A percentile compares a stretch with the other conserved stretches of the same genome.
These are phyloP conservation scores for Magnusiomyces clavatus DNA, from an alignment of 1,139 yeast species.

Conservation along the genomic window DNA sequence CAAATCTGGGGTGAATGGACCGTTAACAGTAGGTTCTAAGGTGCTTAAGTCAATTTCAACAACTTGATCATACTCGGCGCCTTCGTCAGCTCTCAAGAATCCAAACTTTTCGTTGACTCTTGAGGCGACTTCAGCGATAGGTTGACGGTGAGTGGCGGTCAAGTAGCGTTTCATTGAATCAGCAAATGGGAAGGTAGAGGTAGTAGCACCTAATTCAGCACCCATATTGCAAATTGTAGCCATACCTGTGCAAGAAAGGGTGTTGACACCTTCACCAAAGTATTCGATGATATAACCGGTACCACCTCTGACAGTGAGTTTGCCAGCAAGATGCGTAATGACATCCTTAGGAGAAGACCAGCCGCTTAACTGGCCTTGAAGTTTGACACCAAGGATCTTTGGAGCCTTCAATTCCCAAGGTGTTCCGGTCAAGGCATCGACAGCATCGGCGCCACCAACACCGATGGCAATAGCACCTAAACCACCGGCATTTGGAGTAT, in stretches of 20 bases:
- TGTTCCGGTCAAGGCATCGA: slow-evolving; percentile 92
- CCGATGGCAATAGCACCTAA: slow-evolving; percentile 96
- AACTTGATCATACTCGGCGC: slow-evolving; percentile 76
- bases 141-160: slow-evolving; percentile 69
- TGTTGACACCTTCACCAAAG: slow-evolving; percentile 85
- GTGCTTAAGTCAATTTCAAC: slow-evolving; percentile 68
- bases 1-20: slow-evolving; percentile 93
- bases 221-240: slow-evolving; percentile 99
- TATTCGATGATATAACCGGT: slow-evolving; percentile 94
- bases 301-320: slow-evolving; percentile 92
- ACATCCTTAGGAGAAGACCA: slow-evolving; percentile 98
- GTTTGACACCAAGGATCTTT: slow-evolving; percentile 79
- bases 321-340: slow-evolving; percentile 83
- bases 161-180: slow-evolving; percentile 79
- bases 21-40: slow-evolving; percentile 85
- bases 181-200: slow-evolving; percentile 93
- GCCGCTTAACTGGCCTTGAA: slow-evolving; percentile 77
- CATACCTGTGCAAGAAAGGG: slow-evolving; percentile 95
- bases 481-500: slow-evolving; percentile 98
- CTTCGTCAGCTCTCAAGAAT: slow-evolving; percentile 70
- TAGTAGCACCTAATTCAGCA: slow-evolving; percentile 98
- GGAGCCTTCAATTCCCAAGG: slow-evolving; percentile 99
- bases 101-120: slow-evolving; percentile 51
- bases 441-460: slow-evolving; percentile 99
- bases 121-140: slow-evolving; percentile 73